phyloP scores from a whole-genome alignment of 2,329 filamentous ascomycete genomes.

The Monilinia aucupariae region DNA sequence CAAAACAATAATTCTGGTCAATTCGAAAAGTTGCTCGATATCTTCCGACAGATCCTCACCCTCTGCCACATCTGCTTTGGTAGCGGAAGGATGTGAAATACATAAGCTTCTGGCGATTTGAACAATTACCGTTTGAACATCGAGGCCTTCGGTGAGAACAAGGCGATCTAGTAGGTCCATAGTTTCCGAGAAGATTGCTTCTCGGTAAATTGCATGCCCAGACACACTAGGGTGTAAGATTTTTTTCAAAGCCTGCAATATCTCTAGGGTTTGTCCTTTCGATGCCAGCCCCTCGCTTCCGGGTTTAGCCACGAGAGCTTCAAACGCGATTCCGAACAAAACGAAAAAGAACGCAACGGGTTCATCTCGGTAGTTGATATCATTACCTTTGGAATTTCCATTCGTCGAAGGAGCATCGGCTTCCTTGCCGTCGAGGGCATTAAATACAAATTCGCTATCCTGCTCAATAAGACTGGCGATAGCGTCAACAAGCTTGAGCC shows the following conservation, averaged over 20 bases:
- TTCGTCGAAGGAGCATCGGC: constrained; percentile 38
- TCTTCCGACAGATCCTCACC: constrained; percentile 87
- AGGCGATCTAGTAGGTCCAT: constrained; percentile 93
- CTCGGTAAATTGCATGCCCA: constrained; percentile 92
- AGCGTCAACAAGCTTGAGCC: constrained; percentile 93
- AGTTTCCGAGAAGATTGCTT: constrained; percentile 92
- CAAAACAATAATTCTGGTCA: constrained; percentile 92
- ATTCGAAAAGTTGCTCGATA: constrained; percentile 94
- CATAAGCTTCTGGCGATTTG: constrained; percentile 89
- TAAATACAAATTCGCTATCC: constrained; percentile 96
- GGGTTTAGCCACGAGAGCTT: constrained; percentile 81
- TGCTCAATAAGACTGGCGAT: constrained; percentile 97
- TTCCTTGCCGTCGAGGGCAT: constrained; percentile 85
- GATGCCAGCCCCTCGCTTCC: constrained; percentile 61
- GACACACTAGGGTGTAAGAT: constrained; percentile 92
- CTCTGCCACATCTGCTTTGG: constrained; percentile 57
- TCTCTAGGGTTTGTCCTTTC: constrained; percentile 77
- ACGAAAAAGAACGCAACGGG: constrained; percentile 99
- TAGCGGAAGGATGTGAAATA: constrained; percentile 83
- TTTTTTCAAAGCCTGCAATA: constrained; percentile 86
- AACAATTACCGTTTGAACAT: constrained; percentile 87
- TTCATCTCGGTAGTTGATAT: constrained; percentile 97
- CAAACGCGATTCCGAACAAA: constrained; percentile 91
- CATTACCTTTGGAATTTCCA: constrained; percentile 56
- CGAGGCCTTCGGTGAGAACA: constrained; percentile 81